Evolutionary conservation across 2,329 filamentous ascomycete species (phyloP), one percentile per base, ranked within the genome.

Genomic region (Anisogramma anomala): DNA sequence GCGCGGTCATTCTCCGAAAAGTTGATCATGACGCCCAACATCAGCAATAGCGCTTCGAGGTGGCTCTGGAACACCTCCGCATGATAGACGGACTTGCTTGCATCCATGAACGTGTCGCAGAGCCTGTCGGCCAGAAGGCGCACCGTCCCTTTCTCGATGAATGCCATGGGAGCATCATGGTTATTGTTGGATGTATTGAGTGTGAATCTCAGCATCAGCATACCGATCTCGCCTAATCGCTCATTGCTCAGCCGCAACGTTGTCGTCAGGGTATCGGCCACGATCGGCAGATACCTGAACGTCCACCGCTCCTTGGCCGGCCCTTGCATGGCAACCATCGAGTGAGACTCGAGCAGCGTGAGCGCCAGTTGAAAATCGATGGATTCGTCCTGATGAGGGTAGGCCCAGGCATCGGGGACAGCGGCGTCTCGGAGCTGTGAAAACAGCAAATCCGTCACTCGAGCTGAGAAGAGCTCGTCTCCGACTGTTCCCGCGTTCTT

Each of bases 151-250:
- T 69, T 68, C n/a, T 74, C 67, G 22, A 81, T 72, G 52, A 94
- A 86, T 3, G 74, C 65, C 22, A 75, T 71, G 30, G 84, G 86
- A 10, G 84, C 77, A 11, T 68, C 65, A 0, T 72, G 62, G 47
- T 84, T 83, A 51, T 86, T 84, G 63, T 94, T 94, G 7, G 87
- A 91, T 36, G 88, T 71, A 53, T 94, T 94, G 48, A 94, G 72
- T 26, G 84, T 79, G 3, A 95, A 69, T 42, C 84, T 77, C 34
- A 89, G 64, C 20, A 76, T 62, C 14, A 77, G 58, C 23, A 57
- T 64, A 35, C 66, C 64, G 6, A 68, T 51, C 4, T 61, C 58
- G 23, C 61, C 66, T 36, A 63, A 60, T 14, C 59, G 52, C 9
- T 58, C 55, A 8, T 54, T 46, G 8, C 60, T 55, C n/a, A 49